Base-by-base conservation (phyloP, 2,329 filamentous ascomycete genomes). In the Xylariaceae sp. region DNA sequence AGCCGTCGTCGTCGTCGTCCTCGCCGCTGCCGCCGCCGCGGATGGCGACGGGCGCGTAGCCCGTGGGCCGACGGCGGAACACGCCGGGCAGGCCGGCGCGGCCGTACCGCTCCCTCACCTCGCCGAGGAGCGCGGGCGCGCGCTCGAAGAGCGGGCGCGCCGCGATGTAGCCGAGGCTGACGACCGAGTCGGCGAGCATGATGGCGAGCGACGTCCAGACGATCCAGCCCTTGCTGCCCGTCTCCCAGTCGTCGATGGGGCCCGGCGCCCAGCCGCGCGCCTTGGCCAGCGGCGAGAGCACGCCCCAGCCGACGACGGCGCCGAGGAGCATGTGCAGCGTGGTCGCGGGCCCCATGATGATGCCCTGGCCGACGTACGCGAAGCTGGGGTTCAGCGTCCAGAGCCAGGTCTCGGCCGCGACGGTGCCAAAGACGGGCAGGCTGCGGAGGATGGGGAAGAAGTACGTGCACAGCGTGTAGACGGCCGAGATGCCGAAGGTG, bases 381-480 rank as follows among this genome's bases (percentile, higher is more conserved):
- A 94, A 81, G 29, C 88, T 95, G 0, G 92, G 92, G 46, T 98
- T 98, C 5, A 98, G 66, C 1, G 86, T 92, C 92, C 92, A 98
- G 1, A 95, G 72, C 90, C 90, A 98, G 2, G 76, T 76, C 1
- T 74, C 63, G 0, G 88, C 88, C 5, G 93, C 73, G 2, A 72
- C 61, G 1, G 72, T 62, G 1, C 92, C 92, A 46, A 96, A 85
- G 17, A 98, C 67, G 1, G 92, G 92, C n/a, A 98, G 66, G 45
- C 85, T 82, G 35, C 88, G 81, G 14, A 96, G 61, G 31, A 85
- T 65, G 0, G 92, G 92, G 33, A 95, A 68, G 58, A 98, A 98
- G 58, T 94, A 96, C 1, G 88, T 92, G 19, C 79, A 67, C 6
- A 96, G 61, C 0, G 92, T 96, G 62, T 87, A 74, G 15, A 75